A percentile compares a stretch with the other conserved stretches of the same genome.
These are phyloP conservation scores for Sanghuangporus baumii DNA, from an alignment of 1,284 basidiomycete species.

Conservation along the genomic window DNA sequence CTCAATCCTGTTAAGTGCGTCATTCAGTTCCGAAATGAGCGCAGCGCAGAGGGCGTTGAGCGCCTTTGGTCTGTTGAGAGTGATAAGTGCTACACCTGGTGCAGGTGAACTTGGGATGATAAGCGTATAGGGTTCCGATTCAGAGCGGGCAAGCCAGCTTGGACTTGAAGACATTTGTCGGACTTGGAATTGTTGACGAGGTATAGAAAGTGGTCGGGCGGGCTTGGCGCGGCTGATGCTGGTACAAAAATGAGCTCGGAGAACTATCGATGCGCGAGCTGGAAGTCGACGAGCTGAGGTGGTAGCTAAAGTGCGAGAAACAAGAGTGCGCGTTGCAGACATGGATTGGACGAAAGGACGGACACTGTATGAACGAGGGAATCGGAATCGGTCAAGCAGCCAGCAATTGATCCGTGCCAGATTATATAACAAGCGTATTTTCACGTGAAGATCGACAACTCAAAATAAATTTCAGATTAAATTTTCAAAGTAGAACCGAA, in stretches of 20 bases:
- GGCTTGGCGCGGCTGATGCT: not conserved
- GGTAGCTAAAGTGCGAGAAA: not conserved
- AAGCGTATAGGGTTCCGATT: slow-evolving; percentile 45
- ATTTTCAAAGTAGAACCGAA: too few relatives aligned
- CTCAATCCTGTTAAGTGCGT: slow-evolving; percentile 70
- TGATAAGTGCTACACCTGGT: slow-evolving; percentile 80
- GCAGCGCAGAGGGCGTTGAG: slow-evolving; percentile 88
- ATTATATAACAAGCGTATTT: not conserved
- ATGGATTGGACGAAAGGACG: not conserved
- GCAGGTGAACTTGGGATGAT: slow-evolving; percentile 74
- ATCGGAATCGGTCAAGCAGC: too few relatives aligned
- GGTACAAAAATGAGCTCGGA: not conserved
- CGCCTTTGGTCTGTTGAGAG: slow-evolving; percentile 93
- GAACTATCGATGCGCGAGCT: not conserved
- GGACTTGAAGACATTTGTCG: not conserved
- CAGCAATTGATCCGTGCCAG: not conserved
- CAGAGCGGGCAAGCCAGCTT: not conserved
- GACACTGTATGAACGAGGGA: not conserved
- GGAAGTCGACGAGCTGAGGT: not conserved
- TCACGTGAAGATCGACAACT: too few relatives aligned
- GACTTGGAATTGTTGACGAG: not conserved
- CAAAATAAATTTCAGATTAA: too few relatives aligned
- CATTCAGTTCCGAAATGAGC: slow-evolving; percentile 74
- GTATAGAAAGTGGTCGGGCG: not conserved
- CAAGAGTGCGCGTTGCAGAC: not conserved